Evolutionary conservation across 2,329 filamentous ascomycete species (phyloP), one percentile per base, ranked within the genome.

Genomic region (Aspergillus pseudotamarii): DNA sequence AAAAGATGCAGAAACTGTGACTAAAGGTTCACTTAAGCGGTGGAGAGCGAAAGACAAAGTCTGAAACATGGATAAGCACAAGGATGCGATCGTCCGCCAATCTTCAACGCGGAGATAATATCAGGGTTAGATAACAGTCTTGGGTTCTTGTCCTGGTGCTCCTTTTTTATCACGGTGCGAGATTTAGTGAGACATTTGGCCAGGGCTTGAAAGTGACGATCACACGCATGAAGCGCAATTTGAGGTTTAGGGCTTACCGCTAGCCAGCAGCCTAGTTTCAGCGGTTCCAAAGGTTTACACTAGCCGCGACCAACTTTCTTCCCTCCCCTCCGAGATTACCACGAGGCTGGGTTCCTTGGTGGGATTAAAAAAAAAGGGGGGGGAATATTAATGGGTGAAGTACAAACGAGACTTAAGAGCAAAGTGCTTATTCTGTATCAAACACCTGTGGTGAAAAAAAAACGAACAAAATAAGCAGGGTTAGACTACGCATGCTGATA

Each of bases 161-260:
- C 26, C 26, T 34, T 51, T 51, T n/a, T 6, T 14, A n/a, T 32
- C 11, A 4, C 2, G 14, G 30, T 19, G 16, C 16, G 43, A 46
- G 26, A 19, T 4, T 32, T 26, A 32, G 26, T 50, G 46, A 50
- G 46, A 50, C 46, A 41, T 41, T 19, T 28, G 26, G 46, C 3
- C 46, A 30, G 46, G 26, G 45, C 23, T 48, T 48, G 12, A 26
- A 4, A 5, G 12, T 8, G 48, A 32, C 19, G 28, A 51, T 51
- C 48, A n/a, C 48, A 51, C 48, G 28, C 26, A 21, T 21, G 28
- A 10, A 32, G 16, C 21, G 4, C 28, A 12, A 32, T 34, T 34
- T 51, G 48, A 32, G 48, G 48, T 34, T 32, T 51, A 51, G 48
- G 48, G 48, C 48, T 51, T 51, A 51, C 48, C 48, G 28, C 48